Base-by-base conservation (phyloP, 2,329 filamentous ascomycete species). In the Botrytis galanthina region DNA sequence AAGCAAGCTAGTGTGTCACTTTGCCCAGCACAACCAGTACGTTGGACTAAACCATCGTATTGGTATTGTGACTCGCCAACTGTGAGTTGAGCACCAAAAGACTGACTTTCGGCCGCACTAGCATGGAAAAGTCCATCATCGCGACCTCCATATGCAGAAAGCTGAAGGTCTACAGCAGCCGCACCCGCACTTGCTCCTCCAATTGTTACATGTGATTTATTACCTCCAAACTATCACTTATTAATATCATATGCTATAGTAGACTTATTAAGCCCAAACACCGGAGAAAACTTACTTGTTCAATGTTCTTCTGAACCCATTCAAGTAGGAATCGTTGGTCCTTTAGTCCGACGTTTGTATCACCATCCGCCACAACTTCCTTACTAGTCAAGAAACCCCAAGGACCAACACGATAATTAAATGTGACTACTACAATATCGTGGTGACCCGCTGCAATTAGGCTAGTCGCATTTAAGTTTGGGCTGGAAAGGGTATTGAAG, bases 361-460 rank as follows among this genome's bases (percentile, higher is more conserved):
- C 87, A 4, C 88, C 86, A 7, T 82, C 76, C 76, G 78, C 78
- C 46, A 82, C 76, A 1, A 90, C 81, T 77, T 91, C 86, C 26
- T 86, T 82, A 72, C 89, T 85, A 2, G 88, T 87, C 20, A 95
- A 84, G 79, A 94, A 95, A 0, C 93, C 92, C 76, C 90, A 94
- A 0, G 88, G 86, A 0, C 92, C 92, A 18, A 95, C 91, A 8
- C 93, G 89, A 80, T 95, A 94, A 82, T 94, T 94, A 82, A 93
- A 87, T 16, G 86, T 90, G 2, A 95, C 91, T 0, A 93, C 88
- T 0, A 95, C 83, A 39, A 94, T 90, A 64, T 87, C 85, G 73
- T 87, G 83, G 54, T 85, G 84, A 29, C 88, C 87, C 0, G 89
- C 90, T 44, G 84, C 80, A 42, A 91, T 84, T n/a, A 94, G 81